These are phyloP conservation scores for Clarireedia hainanense DNA, from an alignment of 2,329 filamentous ascomycete species.

Conservation along the genomic window DNA sequence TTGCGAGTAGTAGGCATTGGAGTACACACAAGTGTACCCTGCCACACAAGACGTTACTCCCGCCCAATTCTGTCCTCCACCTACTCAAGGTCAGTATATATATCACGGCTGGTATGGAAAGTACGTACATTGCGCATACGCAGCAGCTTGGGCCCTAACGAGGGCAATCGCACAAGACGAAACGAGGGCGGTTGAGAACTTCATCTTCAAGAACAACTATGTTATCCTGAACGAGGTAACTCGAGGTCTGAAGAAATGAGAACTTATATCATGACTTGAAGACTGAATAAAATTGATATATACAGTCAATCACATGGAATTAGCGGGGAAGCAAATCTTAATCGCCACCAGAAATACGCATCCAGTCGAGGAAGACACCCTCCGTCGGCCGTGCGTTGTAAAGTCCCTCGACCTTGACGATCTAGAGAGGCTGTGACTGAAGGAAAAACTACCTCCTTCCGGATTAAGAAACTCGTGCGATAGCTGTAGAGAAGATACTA, in stretches of 20 bases:
- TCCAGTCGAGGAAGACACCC: neutral
- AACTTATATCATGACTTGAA: neutral
- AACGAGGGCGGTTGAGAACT: neutral
- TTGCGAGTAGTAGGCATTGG: slow-evolving; percentile 4
- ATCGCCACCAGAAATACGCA: neutral
- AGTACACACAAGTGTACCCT: neutral
- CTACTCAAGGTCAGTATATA: neutral
- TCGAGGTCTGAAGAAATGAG: neutral
- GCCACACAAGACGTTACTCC: slow-evolving; percentile 1
- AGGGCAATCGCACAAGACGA: neutral
- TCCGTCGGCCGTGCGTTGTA: neutral
- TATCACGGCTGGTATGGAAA: neutral
- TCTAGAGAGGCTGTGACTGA: neutral
- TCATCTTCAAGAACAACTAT: neutral
- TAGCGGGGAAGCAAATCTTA: no score
- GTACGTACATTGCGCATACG: neutral
- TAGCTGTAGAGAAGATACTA: neutral
- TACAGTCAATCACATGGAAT: neutral
- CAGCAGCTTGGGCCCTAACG: neutral
- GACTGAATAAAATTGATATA: neutral
- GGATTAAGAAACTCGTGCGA: neutral
- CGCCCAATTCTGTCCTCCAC: neutral
- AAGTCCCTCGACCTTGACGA: no score
- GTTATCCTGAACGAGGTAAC: neutral
- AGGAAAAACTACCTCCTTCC: neutral